phyloP scores from a whole-genome alignment of 495 filamentous ascomycete genomes.

The Parathielavia appendiculata region DNA sequence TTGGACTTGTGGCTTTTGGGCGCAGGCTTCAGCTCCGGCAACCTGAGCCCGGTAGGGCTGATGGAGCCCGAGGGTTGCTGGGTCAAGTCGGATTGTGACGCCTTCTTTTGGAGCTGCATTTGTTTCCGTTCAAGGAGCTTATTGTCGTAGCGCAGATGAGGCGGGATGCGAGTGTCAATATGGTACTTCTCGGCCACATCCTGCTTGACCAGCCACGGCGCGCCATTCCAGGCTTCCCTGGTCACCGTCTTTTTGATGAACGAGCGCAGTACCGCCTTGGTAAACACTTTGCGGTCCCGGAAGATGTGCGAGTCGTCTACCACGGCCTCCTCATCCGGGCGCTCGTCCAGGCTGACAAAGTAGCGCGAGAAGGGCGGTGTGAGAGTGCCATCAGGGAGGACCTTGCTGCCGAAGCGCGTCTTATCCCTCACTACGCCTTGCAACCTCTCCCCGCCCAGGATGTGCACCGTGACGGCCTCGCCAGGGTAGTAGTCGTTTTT shows the following conservation, averaged over 20 bases:
- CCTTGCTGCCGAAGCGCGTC: conserved; percentile 61
- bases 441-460: conserved; percentile 63
- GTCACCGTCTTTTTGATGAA: conserved; percentile 94
- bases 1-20: conserved; percentile 73
- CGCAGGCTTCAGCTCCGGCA: conserved; percentile 76
- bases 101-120: conserved; percentile 61
- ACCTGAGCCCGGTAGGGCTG: conserved; percentile 42
- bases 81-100: conserved; percentile 43
- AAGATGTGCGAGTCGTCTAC: conserved; percentile 77
- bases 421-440: conserved; percentile 82
- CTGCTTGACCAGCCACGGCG: conserved; percentile 91
- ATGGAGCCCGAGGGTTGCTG: conserved; percentile 25
- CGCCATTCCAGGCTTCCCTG: conserved; percentile 86
- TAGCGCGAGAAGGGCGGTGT: conserved; percentile 70
- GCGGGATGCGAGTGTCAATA: conserved; percentile 77
- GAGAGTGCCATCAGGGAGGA: conserved; percentile 58
- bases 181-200: conserved; percentile 77
- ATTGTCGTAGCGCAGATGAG: conserved; percentile 72
- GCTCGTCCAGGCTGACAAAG: conserved; percentile 66
- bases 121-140: conserved; percentile 74
- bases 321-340: conserved; percentile 66
- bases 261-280: conserved; percentile 85
- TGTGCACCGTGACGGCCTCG: conserved; percentile 71
- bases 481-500: conserved; percentile 92
- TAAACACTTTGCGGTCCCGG: conserved; percentile 88